Evolutionary conservation across 441 rosid species (phyloP), one percentile per base, ranked within the genome.

Genomic region (Croton laevigatus): DNA sequence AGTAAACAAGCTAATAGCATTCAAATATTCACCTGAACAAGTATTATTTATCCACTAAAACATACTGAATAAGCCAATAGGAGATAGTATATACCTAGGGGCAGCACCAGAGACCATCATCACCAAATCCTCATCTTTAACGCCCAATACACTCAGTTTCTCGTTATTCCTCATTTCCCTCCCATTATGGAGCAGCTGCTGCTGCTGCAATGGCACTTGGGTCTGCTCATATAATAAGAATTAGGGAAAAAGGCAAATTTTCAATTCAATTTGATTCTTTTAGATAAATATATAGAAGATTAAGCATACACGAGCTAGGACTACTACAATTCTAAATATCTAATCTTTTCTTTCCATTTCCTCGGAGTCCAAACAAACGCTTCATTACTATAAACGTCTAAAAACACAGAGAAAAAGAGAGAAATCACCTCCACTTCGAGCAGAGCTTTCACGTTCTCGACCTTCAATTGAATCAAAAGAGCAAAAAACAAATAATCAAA

Each of bases 381-480:
- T 14, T 55, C 12, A 6, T 49, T 4, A 32, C 34, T 44, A 4
- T 17, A 62, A 38, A 22, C 23, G 3, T n/a, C 13, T 3, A 4
- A 12, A 52, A 23, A 27, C 9, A 48, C 27, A 59, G 32, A 54
- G 9, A 44, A 19, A 63, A 48, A 72, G 19, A 59, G 10, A 68
- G 69, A 69, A 57, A 55, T 54, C 76, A 94, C 98, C 97, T 91
- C 97, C 69, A 94, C 96, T 69, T 94, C 98, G 44, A 91, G 93
- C 85, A 94, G 79, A 37, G 98, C 97, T 79, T 94, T 94, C 73
- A 94, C 89, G 79, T 91, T 94, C 70, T 91, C 98, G 71, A 94
- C 94, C 98, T 91, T 52, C 65, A 66, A 70, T 36, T n/a, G 27
- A 36, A 75, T 63, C 49, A 51, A 20, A 66, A 62, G 49, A 8